These are phyloP conservation scores for Plasmopara viticola DNA, from an alignment of 352 stramenopile species.

Conservation along the genomic window DNA sequence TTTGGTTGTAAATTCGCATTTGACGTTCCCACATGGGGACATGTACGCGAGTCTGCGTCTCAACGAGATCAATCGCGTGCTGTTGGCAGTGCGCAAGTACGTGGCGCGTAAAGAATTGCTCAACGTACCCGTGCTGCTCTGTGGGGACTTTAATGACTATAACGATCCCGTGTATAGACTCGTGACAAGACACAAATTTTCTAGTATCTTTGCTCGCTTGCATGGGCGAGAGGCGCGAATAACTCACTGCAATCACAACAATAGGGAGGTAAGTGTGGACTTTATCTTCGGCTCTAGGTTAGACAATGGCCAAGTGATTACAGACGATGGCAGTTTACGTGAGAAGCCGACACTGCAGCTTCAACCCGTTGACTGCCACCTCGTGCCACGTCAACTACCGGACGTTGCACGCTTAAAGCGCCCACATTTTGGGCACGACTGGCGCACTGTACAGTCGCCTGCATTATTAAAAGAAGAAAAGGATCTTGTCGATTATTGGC, in stretches of 20 bases:
- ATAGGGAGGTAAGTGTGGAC: constrained; percentile 79
- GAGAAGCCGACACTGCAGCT: constrained; percentile 36
- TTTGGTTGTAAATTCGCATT: constrained; percentile 76
- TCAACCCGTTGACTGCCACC: constrained; percentile 42
- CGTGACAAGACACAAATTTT: constrained; percentile 64
- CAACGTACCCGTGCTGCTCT: constrained; percentile 71
- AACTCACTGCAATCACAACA: constrained; percentile 88
- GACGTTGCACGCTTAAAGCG: constrained; percentile 69
- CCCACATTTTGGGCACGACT: constrained; percentile 70
- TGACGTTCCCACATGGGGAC: constrained; percentile 80
- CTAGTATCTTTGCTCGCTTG: constrained; percentile 65
- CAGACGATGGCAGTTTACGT: background rate
- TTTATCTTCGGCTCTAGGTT: constrained; percentile 78
- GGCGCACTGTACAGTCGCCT: constrained; percentile 37
- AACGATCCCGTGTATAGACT: constrained; percentile 77
- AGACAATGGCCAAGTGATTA: constrained; percentile 4
- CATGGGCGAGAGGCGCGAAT: constrained; percentile 76
- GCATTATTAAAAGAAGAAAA: constrained; percentile 44
- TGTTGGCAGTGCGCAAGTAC: constrained; percentile 66
- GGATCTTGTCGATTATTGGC: constrained; percentile 76
- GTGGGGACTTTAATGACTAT: constrained; percentile 84
- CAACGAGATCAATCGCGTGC: constrained; percentile 74
- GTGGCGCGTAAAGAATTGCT: constrained; percentile 51
- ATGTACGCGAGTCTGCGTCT: constrained; percentile 75
- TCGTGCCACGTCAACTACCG: constrained; percentile 55